Conservation (phyloP, 306 rosid species). For the Hippophae gyantsensis region DNA sequence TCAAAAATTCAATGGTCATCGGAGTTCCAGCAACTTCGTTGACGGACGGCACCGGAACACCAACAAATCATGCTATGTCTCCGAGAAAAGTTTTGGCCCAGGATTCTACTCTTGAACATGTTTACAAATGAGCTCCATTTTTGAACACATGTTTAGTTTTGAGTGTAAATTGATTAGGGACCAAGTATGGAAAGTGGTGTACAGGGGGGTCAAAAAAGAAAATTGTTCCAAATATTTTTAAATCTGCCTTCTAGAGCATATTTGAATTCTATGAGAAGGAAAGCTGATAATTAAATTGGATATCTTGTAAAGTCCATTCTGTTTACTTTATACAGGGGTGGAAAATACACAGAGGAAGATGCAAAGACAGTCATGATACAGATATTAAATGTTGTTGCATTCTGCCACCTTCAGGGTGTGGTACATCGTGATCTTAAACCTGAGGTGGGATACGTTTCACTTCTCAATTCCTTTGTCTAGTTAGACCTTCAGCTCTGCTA, state of each 20-base stretch:
- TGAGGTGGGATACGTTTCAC: conserved; percentile 41
- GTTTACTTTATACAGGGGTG: conserved; percentile 58
- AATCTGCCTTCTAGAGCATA: background rate
- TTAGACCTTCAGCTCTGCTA: too few relatives aligned
- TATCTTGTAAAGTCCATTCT: conserved; percentile 9
- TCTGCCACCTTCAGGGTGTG: conserved; percentile 94
- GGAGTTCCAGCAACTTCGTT: too few relatives aligned
- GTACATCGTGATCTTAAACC: conserved; percentile 97
- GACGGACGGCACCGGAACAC: too few relatives aligned
- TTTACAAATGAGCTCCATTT: too few relatives aligned
- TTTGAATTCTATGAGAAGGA: conserved; percentile 4
- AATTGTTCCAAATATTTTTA: too few relatives aligned
- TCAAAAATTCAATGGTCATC: background rate
- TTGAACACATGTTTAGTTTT: too few relatives aligned
- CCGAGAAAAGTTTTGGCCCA: too few relatives aligned
- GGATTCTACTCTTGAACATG: too few relatives aligned
- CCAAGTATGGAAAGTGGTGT: too few relatives aligned
- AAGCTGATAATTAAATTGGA: conserved; percentile 1
- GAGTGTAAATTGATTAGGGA: too few relatives aligned
- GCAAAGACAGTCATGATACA: conserved; percentile 72
- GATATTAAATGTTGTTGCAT: conserved; percentile 70
- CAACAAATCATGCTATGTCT: too few relatives aligned
- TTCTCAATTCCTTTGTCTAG: background rate
- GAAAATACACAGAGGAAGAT: conserved; percentile 86
- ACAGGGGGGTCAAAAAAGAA: too few relatives aligned